Evolutionary conservation across 1,284 basidiomycete species (phyloP), one percentile per base, ranked within the genome.

Genomic region (Boletus smithii): DNA sequence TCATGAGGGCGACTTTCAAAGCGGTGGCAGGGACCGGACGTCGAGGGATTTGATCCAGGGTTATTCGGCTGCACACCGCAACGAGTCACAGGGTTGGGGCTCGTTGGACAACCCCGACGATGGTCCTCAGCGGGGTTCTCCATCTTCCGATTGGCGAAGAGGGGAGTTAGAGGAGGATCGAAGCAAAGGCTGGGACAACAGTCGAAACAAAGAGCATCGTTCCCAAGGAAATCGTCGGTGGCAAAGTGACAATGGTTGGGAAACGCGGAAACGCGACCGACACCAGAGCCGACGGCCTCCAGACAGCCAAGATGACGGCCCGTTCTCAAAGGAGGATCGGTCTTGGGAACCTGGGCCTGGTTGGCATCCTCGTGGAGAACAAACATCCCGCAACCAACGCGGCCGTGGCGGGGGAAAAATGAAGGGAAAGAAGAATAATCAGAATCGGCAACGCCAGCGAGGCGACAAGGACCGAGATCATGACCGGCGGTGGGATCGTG

Each of bases 261-360:
- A 68, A 4, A 54, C 59, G 37, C 63, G 67, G 34, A 65, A 70
- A 39, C 68, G 65, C 29, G 65, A 65, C 40, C 59, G 60, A 31
- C 56, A 62, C 11, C 66, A 66, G 44, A 61, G 51, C 20, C 68
- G 65, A 43, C 54, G 63, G 10, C 63, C 62, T 47, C 51, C 56
- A 34, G 61, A 63, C 5, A 49, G 20, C 2, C 66, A 57, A 49
- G 65, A 66, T 11, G 69, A 70, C n/a, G 51, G 48, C 6, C 48
- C 60, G 26, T 6, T 54, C 36, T 42, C 55, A 10, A 53, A 60
- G 39, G 72, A 68, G 57, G 75, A 75, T 45, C 74, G 81, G 43
- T 67, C 76, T 50, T 85, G 83, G 82, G 81, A 84, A 56, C 80
- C 82, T 51, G 79, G 80, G 29, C 73, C 80, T 32, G 70, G 72